These are phyloP conservation scores for Rhynchosporium agropyri DNA, from an alignment of 2,329 filamentous ascomycete species.

Conservation along the genomic window DNA sequence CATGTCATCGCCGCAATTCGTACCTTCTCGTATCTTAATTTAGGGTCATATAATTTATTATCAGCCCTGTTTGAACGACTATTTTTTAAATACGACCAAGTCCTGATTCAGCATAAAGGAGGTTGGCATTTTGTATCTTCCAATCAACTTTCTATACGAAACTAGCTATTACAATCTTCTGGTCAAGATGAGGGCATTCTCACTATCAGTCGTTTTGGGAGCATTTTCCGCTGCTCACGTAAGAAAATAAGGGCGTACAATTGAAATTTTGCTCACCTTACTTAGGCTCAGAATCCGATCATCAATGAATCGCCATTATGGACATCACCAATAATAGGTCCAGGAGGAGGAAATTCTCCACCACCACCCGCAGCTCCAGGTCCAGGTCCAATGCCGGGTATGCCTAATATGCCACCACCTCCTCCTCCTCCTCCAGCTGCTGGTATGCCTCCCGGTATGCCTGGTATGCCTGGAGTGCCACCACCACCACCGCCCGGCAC, in stretches of 20 bases:
- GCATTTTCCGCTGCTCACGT: background rate
- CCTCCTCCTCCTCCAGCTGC: background rate
- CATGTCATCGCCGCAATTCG: background rate
- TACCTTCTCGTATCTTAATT: background rate
- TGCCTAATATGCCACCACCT: background rate
- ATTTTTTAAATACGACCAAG: background rate
- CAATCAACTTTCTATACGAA: background rate
- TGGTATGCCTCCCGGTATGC: background rate
- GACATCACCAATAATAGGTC: conserved; percentile 1
- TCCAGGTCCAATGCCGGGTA: background rate
- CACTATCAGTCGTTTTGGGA: background rate
- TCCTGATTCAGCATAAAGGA: background rate
- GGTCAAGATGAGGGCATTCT: conserved; percentile 3
- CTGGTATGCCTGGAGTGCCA: background rate
- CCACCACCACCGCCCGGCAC: background rate
- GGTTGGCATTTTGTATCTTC: background rate
- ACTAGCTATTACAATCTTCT: background rate
- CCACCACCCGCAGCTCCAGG: background rate
- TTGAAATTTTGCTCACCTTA: background rate
- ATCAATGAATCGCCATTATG: conserved; percentile 3
- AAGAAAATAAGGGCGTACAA: background rate
- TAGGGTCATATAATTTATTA: background rate
- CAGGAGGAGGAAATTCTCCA: conserved; percentile 1
- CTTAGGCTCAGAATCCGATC: conserved; percentile 1
- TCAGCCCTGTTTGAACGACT: background rate